Conservation (phyloP, 2,329 filamentous ascomycete genomes). For the Ilyonectria mors-panacis region DNA sequence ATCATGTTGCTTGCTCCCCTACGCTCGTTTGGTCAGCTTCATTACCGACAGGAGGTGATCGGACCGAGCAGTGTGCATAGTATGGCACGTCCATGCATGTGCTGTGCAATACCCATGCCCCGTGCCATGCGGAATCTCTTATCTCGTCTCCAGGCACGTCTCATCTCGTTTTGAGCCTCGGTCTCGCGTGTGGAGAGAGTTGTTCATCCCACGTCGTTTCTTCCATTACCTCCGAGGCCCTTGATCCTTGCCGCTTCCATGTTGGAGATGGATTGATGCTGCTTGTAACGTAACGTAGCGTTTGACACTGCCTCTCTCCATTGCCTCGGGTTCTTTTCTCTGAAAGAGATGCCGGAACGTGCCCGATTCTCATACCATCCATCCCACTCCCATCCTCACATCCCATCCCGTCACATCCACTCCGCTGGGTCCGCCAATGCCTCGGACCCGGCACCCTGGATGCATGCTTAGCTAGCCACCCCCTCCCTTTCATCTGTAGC, state of each 20-base stretch:
- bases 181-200: neutral
- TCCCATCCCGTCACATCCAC: conserved; percentile 7
- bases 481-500: too few species aligned
- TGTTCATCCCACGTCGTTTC: conserved; percentile 1
- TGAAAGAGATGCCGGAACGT: neutral
- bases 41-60: conserved; percentile 6
- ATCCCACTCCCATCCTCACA: conserved; percentile 1
- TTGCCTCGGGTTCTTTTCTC: neutral
- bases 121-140: neutral
- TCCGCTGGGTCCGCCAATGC: conserved; percentile 8
- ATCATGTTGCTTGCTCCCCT: conserved; percentile 10
- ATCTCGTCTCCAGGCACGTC: neutral
- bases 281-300: neutral
- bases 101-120: neutral
- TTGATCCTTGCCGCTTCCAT: conserved; percentile 5
- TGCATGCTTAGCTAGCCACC: neutral
- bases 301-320: neutral
- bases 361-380: neutral
- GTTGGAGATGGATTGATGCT: neutral
- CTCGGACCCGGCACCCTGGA: conserved; percentile 15
- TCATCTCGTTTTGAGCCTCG: too few species aligned
- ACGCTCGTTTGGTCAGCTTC: neutral
- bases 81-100: neutral
- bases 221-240: conserved; percentile 1
- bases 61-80: conserved; percentile 5